phyloP scores from a whole-genome alignment of 192 early-diverging fungal species.

The Backusella psychrophila region DNA sequence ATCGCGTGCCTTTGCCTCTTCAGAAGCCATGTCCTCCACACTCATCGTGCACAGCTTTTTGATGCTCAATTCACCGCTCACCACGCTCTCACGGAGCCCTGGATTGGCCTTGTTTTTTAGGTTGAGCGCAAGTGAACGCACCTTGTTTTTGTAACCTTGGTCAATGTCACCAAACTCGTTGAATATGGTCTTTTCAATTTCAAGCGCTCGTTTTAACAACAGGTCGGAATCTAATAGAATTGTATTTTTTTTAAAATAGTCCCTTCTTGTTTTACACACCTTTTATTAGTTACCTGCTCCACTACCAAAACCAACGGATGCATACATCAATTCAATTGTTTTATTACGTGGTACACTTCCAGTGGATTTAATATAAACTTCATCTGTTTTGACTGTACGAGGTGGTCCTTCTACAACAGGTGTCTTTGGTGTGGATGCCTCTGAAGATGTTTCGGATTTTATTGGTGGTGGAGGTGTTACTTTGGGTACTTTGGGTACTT shows the following conservation, averaged over 20 bases:
- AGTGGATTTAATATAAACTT: constrained; percentile 45
- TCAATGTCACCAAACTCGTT: constrained; percentile 47
- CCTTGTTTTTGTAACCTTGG: constrained; percentile 65
- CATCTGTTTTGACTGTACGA: constrained; percentile 58
- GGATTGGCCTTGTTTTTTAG: constrained; percentile 78
- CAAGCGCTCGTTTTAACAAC: constrained; percentile 47
- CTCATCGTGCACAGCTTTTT: constrained; percentile 74
- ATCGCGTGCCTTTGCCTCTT: constrained; percentile 72
- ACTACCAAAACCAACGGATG: constrained; percentile 59
- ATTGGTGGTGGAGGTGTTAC: background rate
- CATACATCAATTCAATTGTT: constrained; percentile 80
- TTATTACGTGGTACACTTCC: constrained; percentile 72
- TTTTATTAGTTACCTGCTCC: constrained; percentile 47
- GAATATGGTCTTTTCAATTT: constrained; percentile 66
- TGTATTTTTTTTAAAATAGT: no score
- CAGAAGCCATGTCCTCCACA: constrained; percentile 88
- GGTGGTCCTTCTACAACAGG: constrained; percentile 31
- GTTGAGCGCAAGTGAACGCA: constrained; percentile 77
- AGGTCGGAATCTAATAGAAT: constrained; percentile 41
- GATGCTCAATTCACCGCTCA: constrained; percentile 62
- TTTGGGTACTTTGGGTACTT: background rate
- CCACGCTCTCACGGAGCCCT: constrained; percentile 61
- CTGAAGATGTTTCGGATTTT: constrained; percentile 35
- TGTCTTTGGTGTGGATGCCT: constrained; percentile 34
- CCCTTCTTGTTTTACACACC: no score